A percentile compares a stretch with the other conserved stretches of the same genome.
phyloP scores from a whole-genome alignment of 108 stramenopile species.

The Phaeodactylum tricornutum region DNA sequence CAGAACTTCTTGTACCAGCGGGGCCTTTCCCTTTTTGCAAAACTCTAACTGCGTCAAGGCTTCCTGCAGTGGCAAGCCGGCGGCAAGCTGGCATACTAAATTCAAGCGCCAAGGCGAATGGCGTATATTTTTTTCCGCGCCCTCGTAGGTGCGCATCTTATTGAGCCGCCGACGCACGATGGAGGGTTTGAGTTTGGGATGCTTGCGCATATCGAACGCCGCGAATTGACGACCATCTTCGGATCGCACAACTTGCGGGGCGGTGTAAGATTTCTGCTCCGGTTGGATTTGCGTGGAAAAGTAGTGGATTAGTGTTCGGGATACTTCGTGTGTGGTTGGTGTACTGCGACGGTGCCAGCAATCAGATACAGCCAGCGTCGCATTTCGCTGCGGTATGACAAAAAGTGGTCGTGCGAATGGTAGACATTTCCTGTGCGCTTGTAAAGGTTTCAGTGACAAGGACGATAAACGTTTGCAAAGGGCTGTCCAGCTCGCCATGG shows the following conservation, averaged over 20 bases:
- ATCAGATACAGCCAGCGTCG: no score
- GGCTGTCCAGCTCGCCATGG: no score
- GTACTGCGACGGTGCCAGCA: no score
- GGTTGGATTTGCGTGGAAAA: no score
- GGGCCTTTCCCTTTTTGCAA: conserved; percentile 50
- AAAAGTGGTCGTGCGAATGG: no score
- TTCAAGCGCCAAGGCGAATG: conserved; percentile 77
- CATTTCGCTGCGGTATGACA: no score
- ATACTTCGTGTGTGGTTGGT: no score
- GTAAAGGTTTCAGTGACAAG: no score
- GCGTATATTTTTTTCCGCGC: conserved; percentile 47
- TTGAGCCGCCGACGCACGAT: conserved; percentile 44
- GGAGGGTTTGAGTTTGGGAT: conserved; percentile 67
- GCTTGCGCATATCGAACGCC: conserved; percentile 23
- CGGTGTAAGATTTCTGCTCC: conserved; percentile 1
- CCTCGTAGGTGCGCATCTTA: conserved; percentile 47
- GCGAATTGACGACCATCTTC: conserved; percentile 7
- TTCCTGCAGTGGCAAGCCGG: conserved; percentile 64
- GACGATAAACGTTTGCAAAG: no score
- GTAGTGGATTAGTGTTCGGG: no score
- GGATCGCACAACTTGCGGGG: conserved; percentile 1
- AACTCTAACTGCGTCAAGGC: conserved; percentile 69
- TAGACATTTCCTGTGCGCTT: no score
- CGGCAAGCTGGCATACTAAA: conserved; percentile 61
- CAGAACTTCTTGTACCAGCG: conserved; percentile 58